Evolutionary conservation across 305 asterid species (phyloP).

Genomic region (Solanum hybrid): DNA sequence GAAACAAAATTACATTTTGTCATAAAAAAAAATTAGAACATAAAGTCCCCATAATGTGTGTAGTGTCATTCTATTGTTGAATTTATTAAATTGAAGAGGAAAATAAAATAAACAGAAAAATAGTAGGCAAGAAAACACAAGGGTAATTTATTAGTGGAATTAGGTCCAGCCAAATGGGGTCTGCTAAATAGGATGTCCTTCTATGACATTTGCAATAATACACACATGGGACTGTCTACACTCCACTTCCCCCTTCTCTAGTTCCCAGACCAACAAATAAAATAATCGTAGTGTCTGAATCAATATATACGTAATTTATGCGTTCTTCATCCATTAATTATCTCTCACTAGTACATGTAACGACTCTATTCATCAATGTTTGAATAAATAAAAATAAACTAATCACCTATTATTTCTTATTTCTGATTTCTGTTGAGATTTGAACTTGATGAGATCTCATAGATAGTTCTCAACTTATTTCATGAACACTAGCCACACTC

Average conservation of each 20-base stretch:
- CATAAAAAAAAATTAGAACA: background rate
- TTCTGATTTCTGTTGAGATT: background rate
- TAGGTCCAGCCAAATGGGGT: slow-evolving; percentile 30
- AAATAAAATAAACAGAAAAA: background rate
- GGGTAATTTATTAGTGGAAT: slow-evolving; percentile 15
- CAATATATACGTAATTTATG: background rate
- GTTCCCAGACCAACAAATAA: background rate
- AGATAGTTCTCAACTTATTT: background rate
- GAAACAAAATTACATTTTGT: background rate
- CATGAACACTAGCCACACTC: background rate
- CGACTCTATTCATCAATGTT: background rate
- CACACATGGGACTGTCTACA: slow-evolving; percentile 42
- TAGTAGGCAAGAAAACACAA: background rate
- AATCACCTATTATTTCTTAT: background rate
- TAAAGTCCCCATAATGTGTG: background rate
- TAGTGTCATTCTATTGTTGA: background rate
- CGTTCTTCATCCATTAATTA: background rate
- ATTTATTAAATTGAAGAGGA: background rate
- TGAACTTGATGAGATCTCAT: background rate
- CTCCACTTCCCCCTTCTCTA: background rate
- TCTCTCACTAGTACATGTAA: too few relatives aligned
- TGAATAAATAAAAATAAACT: background rate
- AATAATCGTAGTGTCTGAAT: background rate
- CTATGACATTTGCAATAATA: slow-evolving; percentile 30
- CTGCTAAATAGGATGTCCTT: slow-evolving; percentile 26